A percentile compares a stretch with the other conserved stretches of the same genome.
phyloP scores from a whole-genome alignment of 257 asterid genomes.

The Linaria vulgaris region DNA sequence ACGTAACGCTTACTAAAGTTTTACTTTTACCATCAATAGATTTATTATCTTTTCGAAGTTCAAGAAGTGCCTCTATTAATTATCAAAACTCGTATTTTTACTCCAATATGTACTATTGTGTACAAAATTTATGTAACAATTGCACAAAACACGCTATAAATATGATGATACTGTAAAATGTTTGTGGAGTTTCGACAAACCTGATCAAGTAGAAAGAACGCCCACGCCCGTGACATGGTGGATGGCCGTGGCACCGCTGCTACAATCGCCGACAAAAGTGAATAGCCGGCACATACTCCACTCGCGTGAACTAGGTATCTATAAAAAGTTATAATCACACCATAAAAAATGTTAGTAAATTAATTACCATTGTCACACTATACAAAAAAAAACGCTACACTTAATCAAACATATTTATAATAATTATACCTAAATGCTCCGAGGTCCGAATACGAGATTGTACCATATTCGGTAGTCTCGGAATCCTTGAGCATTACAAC shows the following conservation, averaged over 20 bases:
- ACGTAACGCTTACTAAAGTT: no score
- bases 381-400: no score
- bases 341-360: no score
- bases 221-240: conserved; percentile 76
- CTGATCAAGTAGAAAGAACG: conserved; percentile 89
- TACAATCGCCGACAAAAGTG: conserved; percentile 75
- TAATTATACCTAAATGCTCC: conserved; percentile 68
- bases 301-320: conserved; percentile 89
- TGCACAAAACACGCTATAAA: no score
- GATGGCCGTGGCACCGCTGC: conserved; percentile 73
- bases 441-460: conserved; percentile 69
- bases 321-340: conserved; percentile 28
- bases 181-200: conserved; percentile 26
- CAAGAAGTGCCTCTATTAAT: no score
- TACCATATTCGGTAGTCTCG: conserved; percentile 67
- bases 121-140: no score
- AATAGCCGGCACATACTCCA: conserved; percentile 90
- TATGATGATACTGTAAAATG: no score
- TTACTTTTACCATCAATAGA: no score
- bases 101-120: no score
- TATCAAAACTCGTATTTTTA: no score
- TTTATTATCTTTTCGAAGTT: no score
- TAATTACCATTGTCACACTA: no score
- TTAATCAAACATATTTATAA: background rate
- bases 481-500: conserved; percentile 82